Percentiles rank a stretch among this genome's conserved stretches.
Conservation (phyloP, 352 stramenopile genomes). For the Globisporangium megalacanthum region DNA sequence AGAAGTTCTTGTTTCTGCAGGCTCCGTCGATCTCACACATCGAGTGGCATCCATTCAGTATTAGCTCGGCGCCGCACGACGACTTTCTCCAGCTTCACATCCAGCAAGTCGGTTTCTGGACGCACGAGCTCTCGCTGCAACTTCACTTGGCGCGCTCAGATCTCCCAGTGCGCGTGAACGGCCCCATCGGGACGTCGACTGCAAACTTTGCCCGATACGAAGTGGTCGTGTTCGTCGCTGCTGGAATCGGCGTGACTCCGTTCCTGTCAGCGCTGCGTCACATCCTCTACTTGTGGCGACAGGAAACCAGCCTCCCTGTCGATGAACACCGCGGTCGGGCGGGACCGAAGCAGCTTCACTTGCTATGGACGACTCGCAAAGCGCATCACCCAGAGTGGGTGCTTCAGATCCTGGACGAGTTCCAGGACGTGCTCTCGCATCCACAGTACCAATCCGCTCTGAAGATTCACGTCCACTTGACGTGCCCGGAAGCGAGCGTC, state of each 20-base stretch:
- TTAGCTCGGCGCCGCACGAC: constrained; percentile 49
- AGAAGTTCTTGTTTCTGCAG: constrained; percentile 62
- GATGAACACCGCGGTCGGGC: too few relatives aligned
- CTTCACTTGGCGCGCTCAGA: constrained; percentile 1
- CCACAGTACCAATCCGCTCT: constrained; percentile 2
- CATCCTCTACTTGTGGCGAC: constrained; percentile 23
- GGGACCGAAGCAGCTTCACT: neutral
- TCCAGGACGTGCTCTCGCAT: constrained; percentile 19
- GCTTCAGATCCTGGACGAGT: constrained; percentile 17
- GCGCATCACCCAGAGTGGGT: constrained; percentile 17
- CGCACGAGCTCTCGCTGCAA: constrained; percentile 11
- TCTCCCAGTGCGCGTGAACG: constrained; percentile 18
- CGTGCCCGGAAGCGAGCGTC: neutral
- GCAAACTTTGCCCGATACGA: constrained; percentile 22
- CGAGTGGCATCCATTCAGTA: constrained; percentile 81
- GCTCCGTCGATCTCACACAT: constrained; percentile 39
- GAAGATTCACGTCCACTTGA: constrained; percentile 20
- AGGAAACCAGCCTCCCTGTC: neutral
- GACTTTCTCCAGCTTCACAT: constrained; percentile 35
- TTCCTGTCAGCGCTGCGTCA: constrained; percentile 44
- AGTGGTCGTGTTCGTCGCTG: constrained; percentile 23
- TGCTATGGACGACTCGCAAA: constrained; percentile 25
- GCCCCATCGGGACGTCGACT: constrained; percentile 28
- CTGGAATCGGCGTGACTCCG: constrained; percentile 36
- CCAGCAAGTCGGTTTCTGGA: constrained; percentile 41